A percentile compares a stretch with the other conserved stretches of the same genome.
Evolutionary conservation across 495 filamentous ascomycete genomes (phyloP).

Genomic region (Xeromyces bisporus): DNA sequence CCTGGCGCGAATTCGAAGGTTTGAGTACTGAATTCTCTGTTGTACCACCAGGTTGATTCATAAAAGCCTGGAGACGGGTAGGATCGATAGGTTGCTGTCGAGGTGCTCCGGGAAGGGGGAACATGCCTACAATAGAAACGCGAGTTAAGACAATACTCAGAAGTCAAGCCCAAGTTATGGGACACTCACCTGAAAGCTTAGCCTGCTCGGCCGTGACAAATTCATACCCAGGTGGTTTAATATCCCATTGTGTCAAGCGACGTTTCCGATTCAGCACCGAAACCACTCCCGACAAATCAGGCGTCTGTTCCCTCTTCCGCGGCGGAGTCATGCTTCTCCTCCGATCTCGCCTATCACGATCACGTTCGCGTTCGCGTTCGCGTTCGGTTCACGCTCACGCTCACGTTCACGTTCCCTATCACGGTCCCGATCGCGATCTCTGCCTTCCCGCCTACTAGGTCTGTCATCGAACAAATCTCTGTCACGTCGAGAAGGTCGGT

Average conservation of each 20-base stretch:
- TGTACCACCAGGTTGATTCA: conserved; percentile 67
- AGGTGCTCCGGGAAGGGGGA: conserved; percentile 88
- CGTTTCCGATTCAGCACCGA: conserved; percentile 70
- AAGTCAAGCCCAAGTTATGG: background rate
- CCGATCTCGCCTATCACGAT: conserved; percentile 36
- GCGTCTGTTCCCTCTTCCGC: conserved; percentile 87
- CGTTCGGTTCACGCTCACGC: conserved; percentile 14
- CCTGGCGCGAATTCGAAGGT: conserved; percentile 79
- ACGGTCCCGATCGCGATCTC: conserved; percentile 29
- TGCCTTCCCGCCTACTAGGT: conserved; percentile 36
- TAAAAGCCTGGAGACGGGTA: conserved; percentile 82
- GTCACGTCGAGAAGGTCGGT: conserved; percentile 36
- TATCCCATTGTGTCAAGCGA: conserved; percentile 95
- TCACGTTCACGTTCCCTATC: conserved; percentile 15
- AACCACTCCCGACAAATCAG: conserved; percentile 74
- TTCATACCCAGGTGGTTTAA: conserved; percentile 95
- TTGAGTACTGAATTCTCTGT: conserved; percentile 67
- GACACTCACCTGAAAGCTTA: conserved; percentile 68
- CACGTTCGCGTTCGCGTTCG: conserved; percentile 11
- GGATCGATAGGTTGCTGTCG: conserved; percentile 95
- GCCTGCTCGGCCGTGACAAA: conserved; percentile 98
- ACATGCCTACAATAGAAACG: conserved; percentile 49
- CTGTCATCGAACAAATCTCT: conserved; percentile 50
- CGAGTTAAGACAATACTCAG: conserved; percentile 4
- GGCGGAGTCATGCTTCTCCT: conserved; percentile 64